These are phyloP conservation scores for Cryptosporidium sp. DNA, from an alignment of 169 alveolate genomes.

Conservation along the genomic window DNA sequence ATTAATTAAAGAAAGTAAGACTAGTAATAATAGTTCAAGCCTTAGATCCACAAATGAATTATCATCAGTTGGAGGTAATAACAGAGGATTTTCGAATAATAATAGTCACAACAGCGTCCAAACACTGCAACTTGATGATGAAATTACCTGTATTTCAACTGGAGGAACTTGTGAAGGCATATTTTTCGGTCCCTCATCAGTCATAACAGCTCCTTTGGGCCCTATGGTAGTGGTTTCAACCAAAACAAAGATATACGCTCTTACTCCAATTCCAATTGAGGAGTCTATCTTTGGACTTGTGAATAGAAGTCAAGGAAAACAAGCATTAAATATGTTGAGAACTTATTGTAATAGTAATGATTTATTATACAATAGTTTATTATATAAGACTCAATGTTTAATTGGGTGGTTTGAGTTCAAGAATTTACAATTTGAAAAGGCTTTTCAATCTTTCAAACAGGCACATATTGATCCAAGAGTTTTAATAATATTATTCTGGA, in stretches of 20 bases:
- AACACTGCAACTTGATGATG: constrained; percentile 70
- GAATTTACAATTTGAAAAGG: constrained; percentile 42
- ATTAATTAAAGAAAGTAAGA: not conserved
- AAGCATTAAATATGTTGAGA: constrained; percentile 43
- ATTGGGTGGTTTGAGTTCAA: constrained; percentile 69
- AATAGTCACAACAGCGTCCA: constrained; percentile 18
- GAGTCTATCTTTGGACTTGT: constrained; percentile 56
- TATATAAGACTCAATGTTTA: constrained; percentile 50
- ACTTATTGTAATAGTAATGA: constrained; percentile 56
- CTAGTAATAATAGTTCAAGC: not conserved
- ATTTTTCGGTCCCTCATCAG: constrained; percentile 12
- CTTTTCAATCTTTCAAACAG: constrained; percentile 55
- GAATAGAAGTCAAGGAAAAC: constrained; percentile 61
- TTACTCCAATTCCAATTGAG: constrained; percentile 59
- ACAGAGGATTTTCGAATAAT: constrained; percentile 20
- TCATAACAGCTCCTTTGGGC: constrained; percentile 36
- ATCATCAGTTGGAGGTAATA: not conserved
- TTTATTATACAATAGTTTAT: constrained; percentile 27
- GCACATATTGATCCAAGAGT: constrained; percentile 75
- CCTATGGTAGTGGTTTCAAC: constrained; percentile 60
- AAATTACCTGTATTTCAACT: constrained; percentile 48
- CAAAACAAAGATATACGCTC: constrained; percentile 42
- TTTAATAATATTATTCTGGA: constrained; percentile 50
- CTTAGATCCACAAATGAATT: not conserved
- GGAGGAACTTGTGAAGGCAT: constrained; percentile 45